phyloP scores from a whole-genome alignment of 179 eudicot genomes.

The Nepenthes alata region DNA sequence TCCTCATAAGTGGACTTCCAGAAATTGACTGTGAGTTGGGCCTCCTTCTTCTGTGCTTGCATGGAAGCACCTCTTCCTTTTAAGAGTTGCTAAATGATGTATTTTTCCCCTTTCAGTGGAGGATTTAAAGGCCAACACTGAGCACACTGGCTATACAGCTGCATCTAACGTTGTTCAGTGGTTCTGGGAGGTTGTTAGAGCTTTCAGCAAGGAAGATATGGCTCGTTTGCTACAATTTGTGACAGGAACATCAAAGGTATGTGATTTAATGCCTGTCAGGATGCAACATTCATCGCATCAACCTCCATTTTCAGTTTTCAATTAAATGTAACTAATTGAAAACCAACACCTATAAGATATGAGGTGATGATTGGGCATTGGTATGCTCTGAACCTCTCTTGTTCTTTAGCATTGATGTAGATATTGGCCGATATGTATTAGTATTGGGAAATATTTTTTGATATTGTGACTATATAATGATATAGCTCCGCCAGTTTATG shows the following conservation, averaged over 20 bases:
- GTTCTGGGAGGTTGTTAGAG: slow-evolving; percentile 94
- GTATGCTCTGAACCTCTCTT: too few species aligned
- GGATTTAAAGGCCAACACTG: slow-evolving; percentile 89
- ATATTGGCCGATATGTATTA: too few species aligned
- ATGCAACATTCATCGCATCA: neutral
- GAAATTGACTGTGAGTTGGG: slow-evolving; percentile 82
- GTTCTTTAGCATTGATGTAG: too few species aligned
- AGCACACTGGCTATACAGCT: slow-evolving; percentile 80
- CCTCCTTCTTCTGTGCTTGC: slow-evolving; percentile 1
- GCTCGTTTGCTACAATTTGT: slow-evolving; percentile 90
- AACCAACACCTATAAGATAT: too few species aligned
- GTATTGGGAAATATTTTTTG: too few species aligned
- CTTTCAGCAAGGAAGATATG: slow-evolving; percentile 90
- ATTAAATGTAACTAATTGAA: neutral
- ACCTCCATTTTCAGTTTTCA: neutral
- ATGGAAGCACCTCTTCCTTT: neutral
- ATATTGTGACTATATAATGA: too few species aligned
- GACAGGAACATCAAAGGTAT: slow-evolving; percentile 97
- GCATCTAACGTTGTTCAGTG: slow-evolving; percentile 79
- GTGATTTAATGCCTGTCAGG: neutral
- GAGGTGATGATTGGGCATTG: too few species aligned
- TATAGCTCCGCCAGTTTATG: too few species aligned
- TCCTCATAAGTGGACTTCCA: slow-evolving; percentile 95
- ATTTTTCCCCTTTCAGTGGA: slow-evolving; percentile 42
- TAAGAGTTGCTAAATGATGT: slow-evolving; percentile 8